A percentile compares a stretch with the other conserved stretches of the same genome.
Evolutionary conservation across 768 basidiomycete genomes (phyloP).

Genomic region (Paxillus ammoniavirescens): DNA sequence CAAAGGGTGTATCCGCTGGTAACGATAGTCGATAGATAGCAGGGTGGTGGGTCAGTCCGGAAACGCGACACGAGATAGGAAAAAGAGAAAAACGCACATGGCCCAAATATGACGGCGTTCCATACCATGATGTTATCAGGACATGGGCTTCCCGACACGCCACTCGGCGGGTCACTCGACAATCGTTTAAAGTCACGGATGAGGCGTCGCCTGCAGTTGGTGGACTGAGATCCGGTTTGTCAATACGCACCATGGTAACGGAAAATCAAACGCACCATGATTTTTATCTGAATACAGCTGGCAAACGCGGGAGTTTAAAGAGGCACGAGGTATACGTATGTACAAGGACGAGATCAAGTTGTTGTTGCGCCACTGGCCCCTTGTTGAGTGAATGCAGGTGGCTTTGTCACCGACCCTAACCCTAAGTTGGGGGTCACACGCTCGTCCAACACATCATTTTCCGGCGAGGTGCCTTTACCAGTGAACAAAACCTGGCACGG

Average conservation of each 20-base stretch:
- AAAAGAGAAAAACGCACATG: slow-evolving; percentile 56
- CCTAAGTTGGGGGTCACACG: slow-evolving; percentile 8
- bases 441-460: too few species aligned
- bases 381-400: background rate
- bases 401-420: slow-evolving; percentile 27
- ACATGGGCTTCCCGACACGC: slow-evolving; percentile 95
- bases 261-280: slow-evolving; percentile 20
- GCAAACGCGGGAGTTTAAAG: background rate
- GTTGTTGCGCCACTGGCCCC: background rate
- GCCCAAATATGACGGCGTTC: slow-evolving; percentile 99
- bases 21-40: background rate
- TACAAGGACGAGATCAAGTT: slow-evolving; percentile 13
- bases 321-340: background rate
- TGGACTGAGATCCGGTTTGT: slow-evolving; percentile 56
- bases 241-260: background rate
- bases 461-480: too few species aligned
- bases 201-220: slow-evolving; percentile 90
- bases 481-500: too few species aligned
- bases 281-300: background rate
- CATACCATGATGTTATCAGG: slow-evolving; percentile 99
- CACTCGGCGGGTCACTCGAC: slow-evolving; percentile 91
- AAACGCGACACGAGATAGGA: background rate
- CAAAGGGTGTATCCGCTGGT: slow-evolving; percentile 95
- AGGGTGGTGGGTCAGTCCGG: background rate
- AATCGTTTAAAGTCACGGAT: slow-evolving; percentile 98